A percentile compares a stretch with the other conserved stretches of the same genome.
Conservation (phyloP, 192 early-diverging fungal genomes). For the Gorgonomyces haynaldii region DNA sequence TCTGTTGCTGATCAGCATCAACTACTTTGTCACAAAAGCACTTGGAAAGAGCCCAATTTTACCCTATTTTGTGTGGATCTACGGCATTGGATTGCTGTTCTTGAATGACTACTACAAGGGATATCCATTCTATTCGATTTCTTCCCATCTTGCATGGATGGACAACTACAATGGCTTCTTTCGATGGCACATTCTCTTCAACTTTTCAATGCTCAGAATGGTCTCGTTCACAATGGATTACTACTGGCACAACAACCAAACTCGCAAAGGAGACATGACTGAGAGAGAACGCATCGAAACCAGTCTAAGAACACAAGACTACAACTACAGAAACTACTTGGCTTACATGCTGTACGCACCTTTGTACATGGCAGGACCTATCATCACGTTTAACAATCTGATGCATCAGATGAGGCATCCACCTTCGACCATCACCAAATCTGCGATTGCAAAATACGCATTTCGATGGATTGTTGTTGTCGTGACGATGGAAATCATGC, state of each 20-base stretch:
- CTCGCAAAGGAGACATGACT: not conserved
- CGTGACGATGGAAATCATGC: constrained; percentile 77
- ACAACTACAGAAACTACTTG: constrained; percentile 67
- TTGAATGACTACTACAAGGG: constrained; percentile 64
- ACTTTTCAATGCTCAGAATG: constrained; percentile 78
- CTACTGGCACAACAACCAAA: constrained; percentile 51
- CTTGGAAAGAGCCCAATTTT: constrained; percentile 39
- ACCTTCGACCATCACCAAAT: constrained; percentile 4
- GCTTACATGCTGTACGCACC: constrained; percentile 80
- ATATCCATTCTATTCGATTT: constrained; percentile 49
- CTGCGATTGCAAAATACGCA: constrained; percentile 37
- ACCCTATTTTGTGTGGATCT: constrained; percentile 68
- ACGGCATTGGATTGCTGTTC: constrained; percentile 70
- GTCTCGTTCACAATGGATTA: constrained; percentile 91
- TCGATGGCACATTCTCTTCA: constrained; percentile 85
- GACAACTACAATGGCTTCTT: constrained; percentile 59
- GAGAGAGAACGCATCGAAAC: constrained; percentile 8
- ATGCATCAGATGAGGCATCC: constrained; percentile 52
- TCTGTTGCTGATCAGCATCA: constrained; percentile 42
- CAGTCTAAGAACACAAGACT: constrained; percentile 35
- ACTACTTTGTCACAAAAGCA: constrained; percentile 52
- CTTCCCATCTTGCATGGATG: constrained; percentile 49
- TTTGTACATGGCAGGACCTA: constrained; percentile 87
- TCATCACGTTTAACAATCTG: constrained; percentile 91
- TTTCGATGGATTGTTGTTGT: constrained; percentile 50